phyloP scores from a whole-genome alignment of 179 eudicot species.

The Spergularia azorica region DNA sequence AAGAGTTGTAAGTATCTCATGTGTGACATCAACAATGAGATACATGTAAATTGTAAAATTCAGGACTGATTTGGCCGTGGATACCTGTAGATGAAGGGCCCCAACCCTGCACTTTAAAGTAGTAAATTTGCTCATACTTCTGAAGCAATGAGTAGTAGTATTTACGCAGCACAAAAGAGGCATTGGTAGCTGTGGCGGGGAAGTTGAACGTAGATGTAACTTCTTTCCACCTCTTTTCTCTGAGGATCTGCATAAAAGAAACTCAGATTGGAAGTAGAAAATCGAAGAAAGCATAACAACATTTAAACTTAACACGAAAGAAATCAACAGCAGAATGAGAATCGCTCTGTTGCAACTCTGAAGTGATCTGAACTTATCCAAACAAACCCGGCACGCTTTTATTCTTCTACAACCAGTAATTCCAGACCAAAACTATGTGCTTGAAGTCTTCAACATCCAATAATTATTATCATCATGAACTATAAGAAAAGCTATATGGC shows the following conservation, averaged over 20 bases:
- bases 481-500: not conserved
- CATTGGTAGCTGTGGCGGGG: conserved; percentile 95
- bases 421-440: not conserved
- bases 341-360: not conserved
- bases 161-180: conserved; percentile 87
- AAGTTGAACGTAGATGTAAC: conserved; percentile 78
- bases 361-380: not conserved
- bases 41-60: not conserved
- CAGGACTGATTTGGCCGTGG: not conserved
- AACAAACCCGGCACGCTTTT: not conserved
- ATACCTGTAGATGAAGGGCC: conserved; percentile 49
- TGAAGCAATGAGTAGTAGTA: conserved; percentile 73
- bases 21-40: not conserved
- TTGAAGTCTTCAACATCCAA: not conserved
- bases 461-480: not conserved
- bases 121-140: conserved; percentile 81
- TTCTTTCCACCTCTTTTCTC: conserved; percentile 88
- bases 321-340: not conserved
- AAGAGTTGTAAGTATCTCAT: not conserved
- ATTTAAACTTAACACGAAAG: not conserved
- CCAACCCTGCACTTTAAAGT: conserved; percentile 62
- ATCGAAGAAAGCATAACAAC: not conserved
- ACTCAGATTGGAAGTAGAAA: conserved; percentile 7
- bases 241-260: conserved; percentile 51
- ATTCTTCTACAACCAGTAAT: not conserved